A percentile compares a stretch with the other conserved stretches of the same genome.
Evolutionary conservation across 2,329 filamentous ascomycete genomes (phyloP).

Genomic region (Hymenoscyphus infarciens): DNA sequence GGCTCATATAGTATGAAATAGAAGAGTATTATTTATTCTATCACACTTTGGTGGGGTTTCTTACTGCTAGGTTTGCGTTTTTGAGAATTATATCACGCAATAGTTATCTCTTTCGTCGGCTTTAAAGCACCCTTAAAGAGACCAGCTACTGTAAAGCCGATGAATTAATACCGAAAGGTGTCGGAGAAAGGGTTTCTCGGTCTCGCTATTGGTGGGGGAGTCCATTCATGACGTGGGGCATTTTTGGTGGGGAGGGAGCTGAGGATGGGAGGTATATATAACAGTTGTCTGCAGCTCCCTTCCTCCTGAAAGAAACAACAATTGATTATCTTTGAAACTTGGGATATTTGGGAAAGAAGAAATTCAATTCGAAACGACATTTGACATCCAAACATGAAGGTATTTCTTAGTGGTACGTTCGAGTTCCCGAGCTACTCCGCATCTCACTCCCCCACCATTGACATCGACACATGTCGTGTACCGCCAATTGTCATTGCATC

Average conservation of each 20-base stretch:
- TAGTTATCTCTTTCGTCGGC: background rate
- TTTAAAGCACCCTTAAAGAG: background rate
- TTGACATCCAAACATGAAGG: background rate
- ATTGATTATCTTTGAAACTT: background rate
- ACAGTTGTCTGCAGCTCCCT: background rate
- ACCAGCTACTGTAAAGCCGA: background rate
- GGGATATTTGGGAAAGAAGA: background rate
- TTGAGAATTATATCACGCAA: background rate
- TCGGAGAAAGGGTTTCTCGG: background rate
- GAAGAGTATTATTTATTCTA: no score
- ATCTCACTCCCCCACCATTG: background rate
- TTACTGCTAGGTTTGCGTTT: background rate
- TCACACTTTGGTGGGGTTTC: background rate
- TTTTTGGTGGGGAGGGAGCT: background rate
- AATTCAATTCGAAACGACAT: background rate
- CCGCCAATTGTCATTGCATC: background rate
- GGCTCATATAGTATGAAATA: no score
- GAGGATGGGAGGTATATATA: background rate
- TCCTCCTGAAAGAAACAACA: background rate
- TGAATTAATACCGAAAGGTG: background rate
- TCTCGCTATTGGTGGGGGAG: background rate
- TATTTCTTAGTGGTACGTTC: constrained; percentile 3
- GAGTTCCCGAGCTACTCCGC: background rate
- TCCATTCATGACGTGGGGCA: constrained; percentile 1
- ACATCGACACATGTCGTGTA: background rate